phyloP scores from a whole-genome alignment of 371 early-diverging fungal genomes.

The Apophysomyces elegans region DNA sequence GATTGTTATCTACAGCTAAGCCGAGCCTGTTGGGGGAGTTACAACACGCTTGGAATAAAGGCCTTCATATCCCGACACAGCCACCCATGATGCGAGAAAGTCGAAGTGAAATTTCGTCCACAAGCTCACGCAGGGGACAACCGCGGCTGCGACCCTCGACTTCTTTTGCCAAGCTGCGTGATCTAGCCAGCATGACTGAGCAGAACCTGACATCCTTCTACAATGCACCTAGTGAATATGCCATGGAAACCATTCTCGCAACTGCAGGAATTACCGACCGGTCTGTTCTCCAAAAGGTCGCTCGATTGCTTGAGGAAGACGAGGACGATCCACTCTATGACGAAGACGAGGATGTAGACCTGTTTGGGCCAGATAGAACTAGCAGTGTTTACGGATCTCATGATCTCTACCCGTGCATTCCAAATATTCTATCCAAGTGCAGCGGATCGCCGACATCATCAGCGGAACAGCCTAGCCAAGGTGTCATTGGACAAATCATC shows the following conservation, averaged over 20 bases:
- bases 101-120: background rate
- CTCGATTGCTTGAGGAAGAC: conserved; percentile 16
- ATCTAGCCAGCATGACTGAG: conserved; percentile 32
- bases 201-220: conserved; percentile 37
- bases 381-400: conserved; percentile 16
- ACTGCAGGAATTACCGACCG: conserved; percentile 30
- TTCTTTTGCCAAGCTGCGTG: conserved; percentile 12
- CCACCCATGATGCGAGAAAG: conserved; percentile 7
- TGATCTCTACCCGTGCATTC: conserved; percentile 25
- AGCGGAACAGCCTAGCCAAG: background rate
- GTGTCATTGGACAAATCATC: conserved; percentile 14
- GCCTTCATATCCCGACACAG: background rate
- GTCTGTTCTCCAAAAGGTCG: conserved; percentile 27
- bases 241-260: conserved; percentile 27
- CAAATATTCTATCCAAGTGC: conserved; percentile 7
- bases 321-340: background rate
- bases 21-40: conserved; percentile 23
- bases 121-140: conserved; percentile 5
- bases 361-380: conserved; percentile 26
- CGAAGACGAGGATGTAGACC: conserved; percentile 3
- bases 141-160: conserved; percentile 9
- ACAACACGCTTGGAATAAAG: conserved; percentile 26
- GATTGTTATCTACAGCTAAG: conserved; percentile 15
- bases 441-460: conserved; percentile 1
- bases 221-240: conserved; percentile 37